These are phyloP conservation scores for Cladosporium sp. DNA, from an alignment of 2,329 filamentous ascomycete species.

Conservation along the genomic window DNA sequence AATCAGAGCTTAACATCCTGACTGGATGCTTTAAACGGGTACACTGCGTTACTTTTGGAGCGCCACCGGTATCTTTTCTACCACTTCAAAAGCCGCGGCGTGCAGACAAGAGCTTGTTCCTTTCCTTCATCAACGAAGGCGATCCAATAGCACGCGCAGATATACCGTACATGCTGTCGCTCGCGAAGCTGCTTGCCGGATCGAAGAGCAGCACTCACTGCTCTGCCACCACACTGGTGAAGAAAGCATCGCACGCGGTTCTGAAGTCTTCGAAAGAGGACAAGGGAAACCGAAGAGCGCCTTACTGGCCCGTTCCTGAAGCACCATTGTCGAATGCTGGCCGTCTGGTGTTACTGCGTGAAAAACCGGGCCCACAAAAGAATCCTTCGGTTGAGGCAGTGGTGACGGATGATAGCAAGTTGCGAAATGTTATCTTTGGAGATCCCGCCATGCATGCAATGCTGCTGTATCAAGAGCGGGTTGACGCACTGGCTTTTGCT, in stretches of 20 bases:
- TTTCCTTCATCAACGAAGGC: slow-evolving; percentile 81
- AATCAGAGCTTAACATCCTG: slow-evolving; percentile 69
- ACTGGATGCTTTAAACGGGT: slow-evolving; percentile 72
- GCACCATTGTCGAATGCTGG: slow-evolving; percentile 70
- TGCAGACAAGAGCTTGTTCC: slow-evolving; percentile 68
- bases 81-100: slow-evolving; percentile 62
- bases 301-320: slow-evolving; percentile 64
- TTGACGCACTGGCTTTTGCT: slow-evolving; percentile 70
- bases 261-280: slow-evolving; percentile 3
- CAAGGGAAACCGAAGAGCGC: slow-evolving; percentile 20
- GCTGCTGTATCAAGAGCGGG: slow-evolving; percentile 70
- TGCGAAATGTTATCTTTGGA: slow-evolving; percentile 74
- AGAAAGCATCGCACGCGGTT: slow-evolving; percentile 21
- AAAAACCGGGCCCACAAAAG: slow-evolving; percentile 37
- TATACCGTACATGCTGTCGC: slow-evolving; percentile 69
- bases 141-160: slow-evolving; percentile 79
- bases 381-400: slow-evolving; percentile 63
- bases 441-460: slow-evolving; percentile 80
- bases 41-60: slow-evolving; percentile 84
- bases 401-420: slow-evolving; percentile 65
- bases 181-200: slow-evolving; percentile 69
- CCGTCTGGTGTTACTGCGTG: slow-evolving; percentile 64
- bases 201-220: not conserved
- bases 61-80: slow-evolving; percentile 72
- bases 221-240: not conserved